Base-by-base conservation (phyloP, 352 stramenopile genomes). In the Peronospora belbahrii region DNA sequence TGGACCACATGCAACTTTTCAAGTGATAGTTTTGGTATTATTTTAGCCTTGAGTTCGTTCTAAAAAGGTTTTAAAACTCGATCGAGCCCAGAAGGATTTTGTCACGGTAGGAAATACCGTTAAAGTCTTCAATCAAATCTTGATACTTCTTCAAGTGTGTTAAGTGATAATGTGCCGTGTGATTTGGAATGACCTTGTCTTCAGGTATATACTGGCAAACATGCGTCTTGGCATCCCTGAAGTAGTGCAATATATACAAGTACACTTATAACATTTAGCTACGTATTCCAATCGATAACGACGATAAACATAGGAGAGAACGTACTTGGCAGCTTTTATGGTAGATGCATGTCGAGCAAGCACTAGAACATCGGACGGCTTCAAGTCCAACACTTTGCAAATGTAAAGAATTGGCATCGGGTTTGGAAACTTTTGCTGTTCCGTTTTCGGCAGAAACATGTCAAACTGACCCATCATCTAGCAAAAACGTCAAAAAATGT, bases 381-480 rank as follows among this genome's bases (percentile, higher is more conserved):
- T 62, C 13, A 88, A 54, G 0, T 66, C 72, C 6, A 88, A 59
- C 10, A 65, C 55, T 5, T 78, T 56, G n/a, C 72, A 83, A 42
- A 83, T 48, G 19, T 51, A 43, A 2, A 67, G 25, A 25, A 88
- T 71, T 0, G 77, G 62, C 20, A 65, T 57, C 2, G 74, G 42
- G 19, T 83, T 62, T 0, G 74, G 74, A 13, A 88, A 63, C 19
- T 69, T 67, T 2, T 62, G 36, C 13, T 70, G 67, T 0, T 82
- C 65, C 19, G 69, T 54, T n/a, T 56, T 55, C 0, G 58, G 28
- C 48, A 86, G 59, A 43, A 79, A 72, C 35, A 65, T 55, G 42
- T 88, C 74, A 31, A 88, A 88, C 28, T 86, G 67, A 2, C 51
- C 59, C 15, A 70, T 53, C 72, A 88, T 88, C 77, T 88, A 37